Base-by-base conservation (phyloP, 768 basidiomycete genomes). In the Boletus tomentosulus region DNA sequence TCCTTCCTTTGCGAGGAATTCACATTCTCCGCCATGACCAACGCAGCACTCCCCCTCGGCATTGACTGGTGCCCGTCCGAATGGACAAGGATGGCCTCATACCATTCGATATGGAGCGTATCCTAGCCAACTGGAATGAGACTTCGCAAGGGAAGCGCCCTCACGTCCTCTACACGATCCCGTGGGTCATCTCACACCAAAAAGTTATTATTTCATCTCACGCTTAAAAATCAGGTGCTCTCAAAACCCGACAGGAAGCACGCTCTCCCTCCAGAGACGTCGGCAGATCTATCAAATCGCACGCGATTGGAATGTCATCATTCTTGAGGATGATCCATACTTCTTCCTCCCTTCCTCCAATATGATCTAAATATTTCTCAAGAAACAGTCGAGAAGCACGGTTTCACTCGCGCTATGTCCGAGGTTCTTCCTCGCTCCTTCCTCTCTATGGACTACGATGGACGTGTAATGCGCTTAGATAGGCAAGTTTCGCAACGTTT, bases 281-380 rank as follows among this genome's bases (percentile, higher is more conserved):
- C 72, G 68, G 37, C 66, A 69, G 41, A 81, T 82, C 44, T 82
- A 82, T 62, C 69, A 69, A 42, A 69, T 82, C 27, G 72, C 73
- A 6, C 75, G 73, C 34, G 71, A 79, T 37, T 80, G 73, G 63
- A 79, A 82, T 53, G 61, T 82, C 12, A 68, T 81, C 49, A 82
- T 81, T 62, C 71, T 76, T 31, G 80, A 78, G 58, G 76, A 77
- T 55, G 74, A 81, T 56, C 79, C 79, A 4, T 81, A 81, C 65
- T 79, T 71, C 56, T 78, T 71, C 66, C 63, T 79, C 15, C 78
- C n/a, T n/a, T n/a, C n/a, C n/a, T n/a, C n/a, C n/a, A 80, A 57
- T 80, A 71, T 37, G 75, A 72, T 56, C 63, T 66, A 27, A 42
- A 62, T 46, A 35, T 66, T 53, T 43, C 35, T 37, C 53, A 65